Base-by-base conservation (phyloP, 2,329 filamentous ascomycete genomes). In the Diplocarpon mali region DNA sequence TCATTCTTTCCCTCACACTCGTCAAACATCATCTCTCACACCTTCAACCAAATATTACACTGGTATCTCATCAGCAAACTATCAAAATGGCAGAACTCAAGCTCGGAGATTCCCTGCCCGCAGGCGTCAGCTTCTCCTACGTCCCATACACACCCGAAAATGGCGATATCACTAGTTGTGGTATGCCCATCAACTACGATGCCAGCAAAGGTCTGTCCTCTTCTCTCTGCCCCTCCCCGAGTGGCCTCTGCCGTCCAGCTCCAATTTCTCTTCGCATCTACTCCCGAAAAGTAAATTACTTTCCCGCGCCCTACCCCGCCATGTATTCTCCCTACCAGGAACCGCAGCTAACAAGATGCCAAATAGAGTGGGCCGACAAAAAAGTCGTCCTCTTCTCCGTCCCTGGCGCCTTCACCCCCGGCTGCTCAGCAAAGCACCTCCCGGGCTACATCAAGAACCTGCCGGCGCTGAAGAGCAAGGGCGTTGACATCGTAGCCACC, bases 51-150 rank as follows among this genome's bases (percentile, higher is more conserved):
- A 24, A 4, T 24, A 3, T 3, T 24, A 24, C 20, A 3, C 20
- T 7, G 29, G 11, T 7, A 45, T 35, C 30, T 16, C 35, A 39
- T 12, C 35, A n/a, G 14, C 20, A 30, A 27, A 37, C 6, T 32
- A 36, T 24, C 28, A 55, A 41, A 24, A 56, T 60, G 54, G 40
- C 58, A 50, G 44, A 49, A 40, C 48, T 57, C 45, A 59, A 89
- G 65, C 75, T 75, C 63, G 89, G 89, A 62, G 86, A 94, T 65
- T 70, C 71, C 64, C 90, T 96, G 74, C 89, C 89, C 56, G 70
- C 79, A 57, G 83, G 75, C 57, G 81, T 94, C 50, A 72, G 73
- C 65, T 95, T 95, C 73, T 83, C 78, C 60, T 92, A 89, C 74
- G 76, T 92, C 55, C 82, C 85, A 50, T 86, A 85, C 65, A 75